Evolutionary conservation across 192 early-diverging fungal genomes (phyloP).

Genomic region (Coemansia sp.): DNA sequence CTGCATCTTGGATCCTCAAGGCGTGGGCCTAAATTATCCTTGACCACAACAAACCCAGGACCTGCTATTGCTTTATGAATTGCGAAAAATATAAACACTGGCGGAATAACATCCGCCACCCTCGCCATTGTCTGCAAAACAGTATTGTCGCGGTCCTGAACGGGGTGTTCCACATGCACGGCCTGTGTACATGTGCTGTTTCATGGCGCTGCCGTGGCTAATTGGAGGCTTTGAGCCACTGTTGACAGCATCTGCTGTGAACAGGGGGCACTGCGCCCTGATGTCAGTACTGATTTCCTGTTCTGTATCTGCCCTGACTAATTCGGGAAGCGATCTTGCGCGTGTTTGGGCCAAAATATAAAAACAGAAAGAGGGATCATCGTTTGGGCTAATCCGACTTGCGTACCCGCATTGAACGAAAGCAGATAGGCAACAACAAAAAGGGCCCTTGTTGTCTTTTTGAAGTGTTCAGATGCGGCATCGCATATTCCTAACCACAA

Average conservation of each 20-base stretch:
- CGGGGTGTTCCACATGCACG: not conserved
- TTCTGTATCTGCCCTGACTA: too few relatives aligned
- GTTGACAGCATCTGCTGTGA: not conserved
- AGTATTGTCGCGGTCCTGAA: not conserved
- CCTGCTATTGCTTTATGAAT: not conserved
- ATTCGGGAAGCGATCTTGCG: too few relatives aligned
- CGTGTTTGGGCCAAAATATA: too few relatives aligned
- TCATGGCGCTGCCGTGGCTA: not conserved
- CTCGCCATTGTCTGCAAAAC: not conserved
- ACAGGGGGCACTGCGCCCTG: too few relatives aligned
- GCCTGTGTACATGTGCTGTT: not conserved
- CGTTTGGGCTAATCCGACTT: too few relatives aligned
- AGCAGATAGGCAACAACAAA: not conserved
- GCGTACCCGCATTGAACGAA: not conserved
- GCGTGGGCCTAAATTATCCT: not conserved
- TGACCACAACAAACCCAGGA: conserved; percentile 2
- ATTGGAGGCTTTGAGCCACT: not conserved
- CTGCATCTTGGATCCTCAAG: not conserved
- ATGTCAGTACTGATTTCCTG: too few relatives aligned
- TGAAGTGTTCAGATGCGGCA: not conserved
- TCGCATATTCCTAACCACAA: not conserved
- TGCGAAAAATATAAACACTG: conserved; percentile 2
- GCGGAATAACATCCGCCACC: conserved; percentile 1
- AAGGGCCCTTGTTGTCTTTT: not conserved
- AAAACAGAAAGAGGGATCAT: too few relatives aligned